A percentile compares a stretch with the other conserved stretches of the same genome.
These are phyloP conservation scores for Chaetothyriales sp. DNA, from an alignment of 2,329 filamentous ascomycete genomes.

Conservation along the genomic window DNA sequence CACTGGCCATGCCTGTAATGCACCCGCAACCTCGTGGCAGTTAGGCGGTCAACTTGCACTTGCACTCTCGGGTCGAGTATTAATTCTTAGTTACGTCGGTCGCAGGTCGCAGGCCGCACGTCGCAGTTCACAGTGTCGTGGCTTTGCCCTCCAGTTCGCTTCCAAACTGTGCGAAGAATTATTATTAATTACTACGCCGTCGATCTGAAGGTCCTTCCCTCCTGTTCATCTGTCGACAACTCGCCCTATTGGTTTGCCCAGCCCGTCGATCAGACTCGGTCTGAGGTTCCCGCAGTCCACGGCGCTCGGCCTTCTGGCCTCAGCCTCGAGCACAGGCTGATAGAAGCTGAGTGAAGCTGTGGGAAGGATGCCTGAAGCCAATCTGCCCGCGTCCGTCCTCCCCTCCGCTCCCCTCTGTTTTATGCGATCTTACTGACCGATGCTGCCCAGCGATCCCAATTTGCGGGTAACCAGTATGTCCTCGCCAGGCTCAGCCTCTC, in stretches of 20 bases:
- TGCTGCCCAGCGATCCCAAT: conserved; percentile 54
- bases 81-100: too few relatives aligned
- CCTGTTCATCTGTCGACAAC: neutral
- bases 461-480: conserved; percentile 75
- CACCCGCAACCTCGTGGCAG: too few relatives aligned
- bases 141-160: neutral
- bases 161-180: neutral
- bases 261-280: neutral
- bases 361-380: conserved; percentile 37
- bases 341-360: neutral
- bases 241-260: neutral
- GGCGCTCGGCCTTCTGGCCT: neutral
- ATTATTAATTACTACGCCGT: neutral
- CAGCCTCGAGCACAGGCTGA: neutral
- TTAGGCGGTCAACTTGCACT: too few relatives aligned
- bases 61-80: too few relatives aligned
- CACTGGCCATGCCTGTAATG: too few relatives aligned
- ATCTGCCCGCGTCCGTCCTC: conserved; percentile 44
- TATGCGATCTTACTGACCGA: conserved; percentile 7
- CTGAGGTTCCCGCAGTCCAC: neutral
- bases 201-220: neutral
- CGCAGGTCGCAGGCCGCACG: too few relatives aligned
- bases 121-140: too few relatives aligned
- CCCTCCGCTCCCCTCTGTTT: conserved; percentile 15
- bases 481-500: conserved; percentile 13